A percentile compares a stretch with the other conserved stretches of the same genome.
Conservation (phyloP, 345 rosid species). For the Linum tenue region DNA sequence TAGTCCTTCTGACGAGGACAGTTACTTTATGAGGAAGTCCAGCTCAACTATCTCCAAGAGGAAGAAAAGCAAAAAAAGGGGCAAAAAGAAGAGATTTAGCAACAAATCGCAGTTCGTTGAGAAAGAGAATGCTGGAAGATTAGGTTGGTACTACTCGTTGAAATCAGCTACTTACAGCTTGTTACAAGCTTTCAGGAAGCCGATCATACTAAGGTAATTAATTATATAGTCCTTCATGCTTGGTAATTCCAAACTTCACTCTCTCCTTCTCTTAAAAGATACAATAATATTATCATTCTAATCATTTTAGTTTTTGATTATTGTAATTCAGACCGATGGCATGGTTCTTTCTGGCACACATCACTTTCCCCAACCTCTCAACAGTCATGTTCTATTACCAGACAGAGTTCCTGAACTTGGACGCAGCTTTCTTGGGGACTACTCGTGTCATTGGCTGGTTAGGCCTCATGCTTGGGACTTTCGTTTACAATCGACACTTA, state of each 20-base stretch:
- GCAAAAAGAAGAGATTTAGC: conserved; percentile 19
- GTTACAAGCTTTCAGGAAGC: conserved; percentile 64
- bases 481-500: conserved; percentile 57
- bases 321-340: conserved; percentile 74
- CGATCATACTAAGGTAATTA: conserved; percentile 64
- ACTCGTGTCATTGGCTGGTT: conserved; percentile 85
- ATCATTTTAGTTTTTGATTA: conserved; percentile 15
- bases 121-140: conserved; percentile 27
- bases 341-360: conserved; percentile 88
- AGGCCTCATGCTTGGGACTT: conserved; percentile 91
- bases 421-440: conserved; percentile 80
- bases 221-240: not conserved
- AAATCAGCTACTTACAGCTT: conserved; percentile 57
- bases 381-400: conserved; percentile 94
- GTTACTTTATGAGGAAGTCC: conserved; percentile 29
- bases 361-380: conserved; percentile 86
- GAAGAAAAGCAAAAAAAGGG: conserved; percentile 59
- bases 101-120: conserved; percentile 22
- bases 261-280: not conserved
- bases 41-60: conserved; percentile 40
- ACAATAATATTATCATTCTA: conserved; percentile 14
- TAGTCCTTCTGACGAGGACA: conserved; percentile 27
- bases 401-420: conserved; percentile 75
- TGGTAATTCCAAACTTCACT: not conserved
- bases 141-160: conserved; percentile 52